phyloP scores from a whole-genome alignment of 2,329 filamentous ascomycete species.

The Monosporascus sp. region DNA sequence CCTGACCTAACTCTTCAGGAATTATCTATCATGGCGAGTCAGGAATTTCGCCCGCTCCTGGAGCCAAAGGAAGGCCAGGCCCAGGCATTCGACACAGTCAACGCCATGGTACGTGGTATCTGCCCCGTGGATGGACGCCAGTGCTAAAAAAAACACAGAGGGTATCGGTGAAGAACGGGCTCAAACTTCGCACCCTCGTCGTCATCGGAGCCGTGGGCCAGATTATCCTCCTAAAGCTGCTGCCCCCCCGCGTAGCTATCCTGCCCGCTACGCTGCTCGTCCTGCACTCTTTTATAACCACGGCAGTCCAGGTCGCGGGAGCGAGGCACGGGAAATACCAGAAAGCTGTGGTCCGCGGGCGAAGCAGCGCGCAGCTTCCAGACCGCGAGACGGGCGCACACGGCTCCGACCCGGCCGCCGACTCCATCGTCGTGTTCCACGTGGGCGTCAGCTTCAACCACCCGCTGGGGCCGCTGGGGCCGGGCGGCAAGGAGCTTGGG shows the following conservation, averaged over 20 bases:
- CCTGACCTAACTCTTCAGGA: too few relatives aligned
- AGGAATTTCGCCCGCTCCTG: neutral
- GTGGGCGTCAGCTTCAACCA: constrained; percentile 41
- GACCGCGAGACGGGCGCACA: constrained; percentile 17
- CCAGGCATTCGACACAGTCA: neutral
- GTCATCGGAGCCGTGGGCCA: constrained; percentile 31
- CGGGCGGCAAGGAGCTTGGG: constrained; percentile 35
- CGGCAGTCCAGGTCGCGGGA: constrained; percentile 19
- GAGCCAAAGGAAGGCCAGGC: neutral
- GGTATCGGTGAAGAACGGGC: constrained; percentile 25
- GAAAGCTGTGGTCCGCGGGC: constrained; percentile 26
- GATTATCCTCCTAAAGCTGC: constrained; percentile 23
- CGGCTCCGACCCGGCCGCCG: constrained; percentile 20
- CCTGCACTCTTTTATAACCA: constrained; percentile 26
- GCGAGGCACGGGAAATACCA: constrained; percentile 16
- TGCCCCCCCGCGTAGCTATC: constrained; percentile 31
- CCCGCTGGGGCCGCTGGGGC: constrained; percentile 43
- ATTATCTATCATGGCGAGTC: neutral
- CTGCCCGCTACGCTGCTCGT: constrained; percentile 26
- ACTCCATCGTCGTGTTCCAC: constrained; percentile 37
- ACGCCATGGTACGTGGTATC: neutral
- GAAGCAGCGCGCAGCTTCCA: constrained; percentile 30
- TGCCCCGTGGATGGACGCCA: neutral
- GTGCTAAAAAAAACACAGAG: neutral
- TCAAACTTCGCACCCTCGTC: constrained; percentile 28